Conservation (phyloP, 768 basidiomycete genomes). For the Kwoniella sp. region DNA sequence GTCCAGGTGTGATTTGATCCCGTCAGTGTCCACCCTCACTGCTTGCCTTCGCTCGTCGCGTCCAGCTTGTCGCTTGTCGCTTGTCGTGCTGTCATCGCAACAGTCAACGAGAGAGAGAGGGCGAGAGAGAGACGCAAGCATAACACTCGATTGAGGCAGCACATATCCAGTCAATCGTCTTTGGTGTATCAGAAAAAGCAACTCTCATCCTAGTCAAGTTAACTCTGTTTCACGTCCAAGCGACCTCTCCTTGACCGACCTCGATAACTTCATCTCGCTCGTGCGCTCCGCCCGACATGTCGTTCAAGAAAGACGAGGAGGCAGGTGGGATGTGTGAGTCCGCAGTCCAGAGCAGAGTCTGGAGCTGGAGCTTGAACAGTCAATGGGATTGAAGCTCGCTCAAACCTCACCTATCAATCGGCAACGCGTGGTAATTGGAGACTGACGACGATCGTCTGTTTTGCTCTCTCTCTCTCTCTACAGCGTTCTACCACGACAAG, state of each 20-base stretch:
- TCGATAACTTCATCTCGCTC: not conserved
- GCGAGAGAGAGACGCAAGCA: not conserved
- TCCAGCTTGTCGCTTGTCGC: not conserved
- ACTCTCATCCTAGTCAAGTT: too few relatives aligned
- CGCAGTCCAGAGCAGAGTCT: too few relatives aligned
- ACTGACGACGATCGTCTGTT: not conserved
- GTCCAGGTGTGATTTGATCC: not conserved
- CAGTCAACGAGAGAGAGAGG: not conserved
- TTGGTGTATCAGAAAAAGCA: too few relatives aligned
- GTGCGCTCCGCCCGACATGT: slow-evolving; percentile 58
- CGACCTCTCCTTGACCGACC: too few relatives aligned
- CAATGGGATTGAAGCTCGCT: not conserved
- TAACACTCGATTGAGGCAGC: too few relatives aligned
- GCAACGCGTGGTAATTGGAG: not conserved
- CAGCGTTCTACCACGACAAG: slow-evolving; percentile 69
- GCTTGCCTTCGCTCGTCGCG: not conserved
- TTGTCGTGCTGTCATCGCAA: slow-evolving; percentile 14
- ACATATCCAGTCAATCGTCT: too few relatives aligned
- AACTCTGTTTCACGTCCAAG: too few relatives aligned
- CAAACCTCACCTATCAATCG: not conserved
- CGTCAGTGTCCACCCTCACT: not conserved
- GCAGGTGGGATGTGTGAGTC: slow-evolving; percentile 75
- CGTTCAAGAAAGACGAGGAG: slow-evolving; percentile 97
- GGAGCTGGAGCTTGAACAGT: slow-evolving; percentile 49
- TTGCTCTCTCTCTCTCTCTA: not conserved